Conservation (phyloP, 805 yeast species). For the Sungouiozyma intestinalis region DNA sequence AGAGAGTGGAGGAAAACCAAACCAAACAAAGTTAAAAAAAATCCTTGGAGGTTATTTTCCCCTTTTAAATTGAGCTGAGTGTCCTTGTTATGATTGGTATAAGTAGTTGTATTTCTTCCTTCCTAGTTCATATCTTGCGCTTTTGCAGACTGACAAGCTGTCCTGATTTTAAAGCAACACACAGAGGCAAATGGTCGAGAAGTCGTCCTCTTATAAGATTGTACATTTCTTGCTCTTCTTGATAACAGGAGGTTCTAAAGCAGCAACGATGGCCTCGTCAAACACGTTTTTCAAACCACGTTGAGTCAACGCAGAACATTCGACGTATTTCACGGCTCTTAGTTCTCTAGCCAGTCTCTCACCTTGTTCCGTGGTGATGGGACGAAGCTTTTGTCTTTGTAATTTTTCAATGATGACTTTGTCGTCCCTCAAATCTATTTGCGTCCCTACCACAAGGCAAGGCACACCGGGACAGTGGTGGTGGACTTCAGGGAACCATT, state of each 20-base stretch:
- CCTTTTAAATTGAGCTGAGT: neutral
- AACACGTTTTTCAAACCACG: slow-evolving; percentile 95
- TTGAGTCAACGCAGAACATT: slow-evolving; percentile 95
- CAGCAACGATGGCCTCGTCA: slow-evolving; percentile 97
- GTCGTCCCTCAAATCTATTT: slow-evolving; percentile 88
- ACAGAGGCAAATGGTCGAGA: too few relatives aligned
- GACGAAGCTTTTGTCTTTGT: slow-evolving; percentile 68
- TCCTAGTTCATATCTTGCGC: neutral
- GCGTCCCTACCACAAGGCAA: slow-evolving; percentile 93
- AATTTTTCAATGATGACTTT: slow-evolving; percentile 82
- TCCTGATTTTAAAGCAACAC: too few relatives aligned
- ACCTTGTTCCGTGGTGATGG: slow-evolving; percentile 73
- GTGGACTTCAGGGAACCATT: slow-evolving; percentile 98
- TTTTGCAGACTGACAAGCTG: neutral
- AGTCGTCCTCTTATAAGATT: slow-evolving; percentile 43
- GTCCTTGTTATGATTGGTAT: too few relatives aligned
- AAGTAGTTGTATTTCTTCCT: too few relatives aligned
- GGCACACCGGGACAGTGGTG: slow-evolving; percentile 98
- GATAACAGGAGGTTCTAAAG: slow-evolving; percentile 91
- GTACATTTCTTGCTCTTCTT: slow-evolving; percentile 71
- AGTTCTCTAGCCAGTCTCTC: slow-evolving; percentile 87
- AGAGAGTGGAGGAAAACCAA: too few relatives aligned
- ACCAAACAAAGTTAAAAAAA: neutral
- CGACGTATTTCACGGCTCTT: slow-evolving; percentile 93
- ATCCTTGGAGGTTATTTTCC: neutral